Evolutionary conservation across 495 filamentous ascomycete species (phyloP).

Genomic region (Hyaloscypha hepaticicola): DNA sequence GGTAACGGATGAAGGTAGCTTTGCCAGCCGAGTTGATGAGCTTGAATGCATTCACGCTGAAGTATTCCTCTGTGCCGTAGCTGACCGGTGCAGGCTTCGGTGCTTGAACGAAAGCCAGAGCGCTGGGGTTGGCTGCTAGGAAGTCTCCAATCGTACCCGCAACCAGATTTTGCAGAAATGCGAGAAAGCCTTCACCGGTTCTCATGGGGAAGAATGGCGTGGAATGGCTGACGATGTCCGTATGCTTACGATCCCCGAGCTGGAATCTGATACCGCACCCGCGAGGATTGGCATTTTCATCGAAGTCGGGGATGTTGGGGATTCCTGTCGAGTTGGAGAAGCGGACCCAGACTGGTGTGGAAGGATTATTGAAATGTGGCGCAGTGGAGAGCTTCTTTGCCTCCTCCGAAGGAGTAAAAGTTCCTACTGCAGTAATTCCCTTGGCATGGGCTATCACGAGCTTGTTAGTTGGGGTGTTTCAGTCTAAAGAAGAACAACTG

Average conservation of each 20-base stretch:
- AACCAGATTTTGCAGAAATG: conserved; percentile 42
- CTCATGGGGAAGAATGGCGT: conserved; percentile 47
- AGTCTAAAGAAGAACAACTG: background rate
- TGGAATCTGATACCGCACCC: conserved; percentile 52
- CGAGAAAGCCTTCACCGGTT: conserved; percentile 49
- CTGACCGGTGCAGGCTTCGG: conserved; percentile 48
- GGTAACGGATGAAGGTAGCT: conserved; percentile 46
- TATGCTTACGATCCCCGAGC: conserved; percentile 48
- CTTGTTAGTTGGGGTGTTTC: background rate
- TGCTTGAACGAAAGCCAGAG: conserved; percentile 43
- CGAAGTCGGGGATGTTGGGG: conserved; percentile 49
- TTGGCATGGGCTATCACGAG: conserved; percentile 48
- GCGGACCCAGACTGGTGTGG: conserved; percentile 45
- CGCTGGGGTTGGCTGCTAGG: conserved; percentile 42
- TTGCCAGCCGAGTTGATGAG: conserved; percentile 42
- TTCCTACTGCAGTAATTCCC: conserved; percentile 47
- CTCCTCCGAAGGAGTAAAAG: conserved; percentile 46
- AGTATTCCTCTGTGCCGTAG: conserved; percentile 47
- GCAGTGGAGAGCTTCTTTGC: conserved; percentile 46
- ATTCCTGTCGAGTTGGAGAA: conserved; percentile 55
- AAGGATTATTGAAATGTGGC: conserved; percentile 47
- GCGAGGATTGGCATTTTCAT: conserved; percentile 47
- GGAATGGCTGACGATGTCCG: conserved; percentile 54
- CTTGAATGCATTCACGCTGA: conserved; percentile 50
- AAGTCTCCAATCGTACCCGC: conserved; percentile 39